Percentiles rank a stretch among this genome's conserved stretches.
Evolutionary conservation across 2,329 filamentous ascomycete species (phyloP).

Genomic region (Pseudogymnoascus sp.): DNA sequence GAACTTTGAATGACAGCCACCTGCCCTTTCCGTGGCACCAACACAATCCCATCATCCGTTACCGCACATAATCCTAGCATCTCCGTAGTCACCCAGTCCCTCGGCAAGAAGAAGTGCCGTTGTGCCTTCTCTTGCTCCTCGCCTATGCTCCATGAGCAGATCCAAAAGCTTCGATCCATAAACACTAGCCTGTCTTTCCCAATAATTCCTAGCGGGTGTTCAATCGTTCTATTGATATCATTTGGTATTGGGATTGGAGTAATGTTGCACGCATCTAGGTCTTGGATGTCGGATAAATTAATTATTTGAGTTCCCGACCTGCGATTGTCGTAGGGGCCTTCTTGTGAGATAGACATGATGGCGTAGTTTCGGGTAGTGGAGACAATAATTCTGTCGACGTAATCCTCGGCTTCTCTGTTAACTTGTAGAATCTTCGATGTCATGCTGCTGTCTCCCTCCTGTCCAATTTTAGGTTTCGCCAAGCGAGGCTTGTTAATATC

Average conservation of each 20-base stretch:
- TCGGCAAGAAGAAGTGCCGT: slow-evolving; percentile 11
- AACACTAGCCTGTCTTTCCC: slow-evolving; percentile 8
- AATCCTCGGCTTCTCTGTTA: not conserved
- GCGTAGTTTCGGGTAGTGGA: not conserved
- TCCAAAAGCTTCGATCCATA: slow-evolving; percentile 6
- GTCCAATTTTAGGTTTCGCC: not conserved
- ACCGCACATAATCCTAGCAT: slow-evolving; percentile 6
- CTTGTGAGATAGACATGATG: not conserved
- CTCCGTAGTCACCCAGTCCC: slow-evolving; percentile 11
- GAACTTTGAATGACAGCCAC: slow-evolving; percentile 9
- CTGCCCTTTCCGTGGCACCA: slow-evolving; percentile 9
- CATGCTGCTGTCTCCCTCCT: not conserved
- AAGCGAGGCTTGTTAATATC: not conserved
- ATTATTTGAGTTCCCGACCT: not conserved
- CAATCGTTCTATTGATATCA: not conserved
- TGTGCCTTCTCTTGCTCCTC: not conserved
- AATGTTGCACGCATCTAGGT: not conserved
- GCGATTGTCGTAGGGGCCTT: not conserved
- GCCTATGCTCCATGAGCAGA: slow-evolving; percentile 8
- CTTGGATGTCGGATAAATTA: not conserved
- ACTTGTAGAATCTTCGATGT: not conserved
- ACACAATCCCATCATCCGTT: slow-evolving; percentile 9
- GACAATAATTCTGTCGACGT: not conserved
- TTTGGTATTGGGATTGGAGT: not conserved
- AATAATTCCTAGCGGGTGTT: slow-evolving; percentile 9